Conservation (phyloP, 108 stramenopile species). For the Bacterosira constricta region DNA sequence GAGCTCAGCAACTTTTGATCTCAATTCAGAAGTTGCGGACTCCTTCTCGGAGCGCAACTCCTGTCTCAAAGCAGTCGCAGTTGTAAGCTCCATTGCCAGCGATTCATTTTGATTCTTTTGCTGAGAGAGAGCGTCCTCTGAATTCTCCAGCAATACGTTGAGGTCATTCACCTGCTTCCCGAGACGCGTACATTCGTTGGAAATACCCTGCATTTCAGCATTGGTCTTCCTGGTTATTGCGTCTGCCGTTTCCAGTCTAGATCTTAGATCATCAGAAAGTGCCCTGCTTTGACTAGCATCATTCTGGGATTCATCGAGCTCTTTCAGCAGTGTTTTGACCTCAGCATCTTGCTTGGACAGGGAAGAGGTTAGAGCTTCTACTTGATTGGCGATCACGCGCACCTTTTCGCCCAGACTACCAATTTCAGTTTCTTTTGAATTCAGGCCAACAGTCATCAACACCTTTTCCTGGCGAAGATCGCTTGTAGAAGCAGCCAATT, state of each 20-base stretch:
- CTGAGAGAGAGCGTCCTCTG: neutral
- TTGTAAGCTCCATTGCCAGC: neutral
- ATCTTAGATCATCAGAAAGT: conserved; percentile 8
- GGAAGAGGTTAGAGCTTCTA: no score
- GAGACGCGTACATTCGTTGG: conserved; percentile 13
- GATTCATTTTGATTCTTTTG: neutral
- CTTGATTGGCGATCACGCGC: neutral
- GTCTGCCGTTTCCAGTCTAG: conserved; percentile 30
- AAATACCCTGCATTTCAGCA: conserved; percentile 13
- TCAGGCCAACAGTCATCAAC: neutral
- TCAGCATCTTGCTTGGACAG: no score
- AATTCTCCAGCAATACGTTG: neutral
- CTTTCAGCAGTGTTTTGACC: neutral
- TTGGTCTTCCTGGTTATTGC: conserved; percentile 6
- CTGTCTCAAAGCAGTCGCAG: neutral
- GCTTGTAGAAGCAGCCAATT: neutral
- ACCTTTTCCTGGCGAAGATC: neutral
- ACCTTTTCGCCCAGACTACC: neutral
- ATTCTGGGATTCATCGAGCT: neutral
- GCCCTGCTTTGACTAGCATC: conserved; percentile 10
- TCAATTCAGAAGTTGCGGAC: neutral
- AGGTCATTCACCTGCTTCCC: conserved; percentile 7
- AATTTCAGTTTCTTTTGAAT: neutral
- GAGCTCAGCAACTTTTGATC: neutral
- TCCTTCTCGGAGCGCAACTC: neutral